Evolutionary conservation across 2,329 filamentous ascomycete genomes (phyloP).

Genomic region (Gyromitra esculenta): DNA sequence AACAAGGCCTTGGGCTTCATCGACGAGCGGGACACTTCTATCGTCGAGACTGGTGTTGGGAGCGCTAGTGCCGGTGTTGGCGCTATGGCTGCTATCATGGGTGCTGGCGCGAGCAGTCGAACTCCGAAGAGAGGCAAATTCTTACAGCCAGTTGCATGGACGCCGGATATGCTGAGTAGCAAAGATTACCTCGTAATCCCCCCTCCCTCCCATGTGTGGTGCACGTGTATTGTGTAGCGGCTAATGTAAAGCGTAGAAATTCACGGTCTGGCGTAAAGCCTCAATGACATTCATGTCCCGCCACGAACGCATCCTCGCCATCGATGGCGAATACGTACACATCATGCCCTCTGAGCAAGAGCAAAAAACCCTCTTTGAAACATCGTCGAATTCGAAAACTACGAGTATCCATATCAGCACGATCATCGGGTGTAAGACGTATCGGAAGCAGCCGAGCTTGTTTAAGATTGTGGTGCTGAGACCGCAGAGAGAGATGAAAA

Average conservation of each 20-base stretch:
- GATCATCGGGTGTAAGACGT: slow-evolving; percentile 83
- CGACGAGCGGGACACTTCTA: slow-evolving; percentile 68
- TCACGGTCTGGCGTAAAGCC: slow-evolving; percentile 82
- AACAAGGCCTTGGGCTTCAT: slow-evolving; percentile 68
- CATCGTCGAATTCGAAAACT: slow-evolving; percentile 67
- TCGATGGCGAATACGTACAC: slow-evolving; percentile 87
- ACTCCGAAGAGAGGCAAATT: slow-evolving; percentile 71
- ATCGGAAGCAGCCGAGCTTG: slow-evolving; percentile 79
- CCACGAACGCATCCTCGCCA: slow-evolving; percentile 76
- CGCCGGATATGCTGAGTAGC: slow-evolving; percentile 61
- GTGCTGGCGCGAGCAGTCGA: slow-evolving; percentile 72
- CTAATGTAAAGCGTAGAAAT: slow-evolving; percentile 67
- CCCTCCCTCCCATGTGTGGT: background rate
- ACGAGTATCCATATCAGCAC: slow-evolving; percentile 85
- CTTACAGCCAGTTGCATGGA: slow-evolving; percentile 49
- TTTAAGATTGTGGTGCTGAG: slow-evolving; percentile 67
- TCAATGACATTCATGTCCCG: slow-evolving; percentile 77
- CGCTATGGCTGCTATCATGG: slow-evolving; percentile 54
- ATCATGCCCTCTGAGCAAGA: slow-evolving; percentile 77
- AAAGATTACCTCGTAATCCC: slow-evolving; percentile 46
- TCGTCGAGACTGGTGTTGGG: background rate
- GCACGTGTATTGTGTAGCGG: background rate
- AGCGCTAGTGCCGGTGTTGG: slow-evolving; percentile 9
- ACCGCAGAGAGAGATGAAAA: slow-evolving; percentile 66
- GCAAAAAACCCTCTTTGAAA: slow-evolving; percentile 72